Evolutionary conservation across 2,329 filamentous ascomycete species (phyloP).

Genomic region (Fusarium azukiicola): DNA sequence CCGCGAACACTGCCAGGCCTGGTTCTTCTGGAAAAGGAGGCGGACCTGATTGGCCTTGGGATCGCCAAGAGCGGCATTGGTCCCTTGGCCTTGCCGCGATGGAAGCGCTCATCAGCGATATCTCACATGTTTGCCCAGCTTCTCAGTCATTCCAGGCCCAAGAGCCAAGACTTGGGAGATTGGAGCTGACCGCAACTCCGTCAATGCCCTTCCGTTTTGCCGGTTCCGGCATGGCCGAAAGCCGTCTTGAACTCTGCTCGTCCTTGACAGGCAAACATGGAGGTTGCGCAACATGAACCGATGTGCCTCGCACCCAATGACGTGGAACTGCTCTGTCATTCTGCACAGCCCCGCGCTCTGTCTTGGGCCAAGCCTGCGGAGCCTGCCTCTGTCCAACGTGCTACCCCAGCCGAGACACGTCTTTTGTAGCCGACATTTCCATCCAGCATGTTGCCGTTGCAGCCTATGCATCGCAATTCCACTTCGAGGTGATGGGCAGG

Average conservation of each 20-base stretch:
- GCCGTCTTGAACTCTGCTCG: background rate
- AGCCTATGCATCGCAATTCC: too few relatives aligned
- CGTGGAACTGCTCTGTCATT: background rate
- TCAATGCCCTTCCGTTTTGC: background rate
- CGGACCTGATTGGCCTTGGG: slow-evolving; percentile 4
- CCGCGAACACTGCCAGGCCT: background rate
- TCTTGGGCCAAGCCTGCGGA: background rate
- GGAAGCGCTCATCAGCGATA: background rate
- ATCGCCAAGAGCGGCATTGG: slow-evolving; percentile 8
- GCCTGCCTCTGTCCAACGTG: background rate
- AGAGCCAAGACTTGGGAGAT: background rate
- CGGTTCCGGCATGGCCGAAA: slow-evolving; percentile 13
- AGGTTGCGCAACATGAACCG: background rate
- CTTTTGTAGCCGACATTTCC: background rate
- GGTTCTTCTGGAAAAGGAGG: slow-evolving; percentile 9
- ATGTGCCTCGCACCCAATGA: background rate
- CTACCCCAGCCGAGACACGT: background rate
- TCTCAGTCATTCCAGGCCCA: background rate
- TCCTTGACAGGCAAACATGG: background rate
- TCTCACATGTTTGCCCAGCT: slow-evolving; percentile 1
- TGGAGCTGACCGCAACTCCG: background rate
- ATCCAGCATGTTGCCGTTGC: background rate
- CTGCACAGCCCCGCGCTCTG: background rate
- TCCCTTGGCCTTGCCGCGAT: background rate
- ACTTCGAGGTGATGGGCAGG: too few relatives aligned